These are phyloP conservation scores for Stemphylium vesicarium DNA, from an alignment of 2,329 filamentous ascomycete species.

Conservation along the genomic window DNA sequence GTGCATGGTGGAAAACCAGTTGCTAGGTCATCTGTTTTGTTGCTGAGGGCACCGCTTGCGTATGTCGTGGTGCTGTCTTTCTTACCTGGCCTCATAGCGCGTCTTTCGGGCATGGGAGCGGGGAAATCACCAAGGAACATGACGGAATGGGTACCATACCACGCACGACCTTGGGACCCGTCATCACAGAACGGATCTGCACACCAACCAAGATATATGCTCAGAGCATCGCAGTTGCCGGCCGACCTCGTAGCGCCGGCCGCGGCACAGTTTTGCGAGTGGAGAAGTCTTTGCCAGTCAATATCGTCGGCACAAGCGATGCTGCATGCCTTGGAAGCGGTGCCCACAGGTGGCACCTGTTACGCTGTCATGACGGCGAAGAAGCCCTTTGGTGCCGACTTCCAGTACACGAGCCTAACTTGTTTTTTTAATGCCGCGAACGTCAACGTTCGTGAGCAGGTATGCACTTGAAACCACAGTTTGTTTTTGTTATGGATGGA, in stretches of 20 bases:
- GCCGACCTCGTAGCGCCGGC: constrained; percentile 26
- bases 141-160: constrained; percentile 2
- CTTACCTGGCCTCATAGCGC: too few species aligned
- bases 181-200: constrained; percentile 5
- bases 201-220: constrained; percentile 1
- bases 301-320: constrained; percentile 3
- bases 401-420: neutral
- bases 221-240: constrained; percentile 6
- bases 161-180: constrained; percentile 11
- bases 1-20: neutral
- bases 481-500: constrained; percentile 1
- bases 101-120: neutral
- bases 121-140: neutral
- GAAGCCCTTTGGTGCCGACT: constrained; percentile 2
- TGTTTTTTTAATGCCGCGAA: constrained; percentile 6
- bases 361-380: constrained; percentile 20
- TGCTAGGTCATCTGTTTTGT: constrained; percentile 3
- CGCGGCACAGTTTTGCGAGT: constrained; percentile 29
- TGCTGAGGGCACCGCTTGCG: neutral
- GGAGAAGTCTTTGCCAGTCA: constrained; percentile 4
- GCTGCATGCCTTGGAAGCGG: constrained; percentile 10
- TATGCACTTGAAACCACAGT: neutral
- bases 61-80: neutral
- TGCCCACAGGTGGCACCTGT: neutral
- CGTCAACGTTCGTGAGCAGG: neutral